Base-by-base conservation (phyloP, 2,329 filamentous ascomycete species). In the Botrytis galanthina region DNA sequence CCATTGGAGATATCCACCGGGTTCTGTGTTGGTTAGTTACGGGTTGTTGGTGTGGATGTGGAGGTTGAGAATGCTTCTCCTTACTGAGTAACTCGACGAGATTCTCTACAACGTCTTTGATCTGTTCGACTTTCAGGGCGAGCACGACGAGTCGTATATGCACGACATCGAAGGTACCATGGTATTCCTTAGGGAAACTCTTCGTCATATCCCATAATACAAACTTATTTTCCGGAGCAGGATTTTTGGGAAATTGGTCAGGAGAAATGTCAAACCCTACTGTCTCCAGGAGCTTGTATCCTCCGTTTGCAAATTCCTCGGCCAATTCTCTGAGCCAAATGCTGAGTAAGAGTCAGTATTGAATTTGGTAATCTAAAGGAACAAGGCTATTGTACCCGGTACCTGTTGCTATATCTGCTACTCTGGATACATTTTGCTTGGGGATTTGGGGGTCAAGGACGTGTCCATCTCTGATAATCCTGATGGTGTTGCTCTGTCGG, bases 321-420 rank as follows among this genome's bases (percentile, higher is more conserved):
- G 29, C 44, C 3, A 67, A 12, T n/a, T 67, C 63, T 29, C 29
- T 18, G 9, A 67, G 44, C 63, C 63, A 67, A 39, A 67, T 37
- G 5, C 63, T 67, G 44, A 51, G 22, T 18, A 37, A n/a, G 22
- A 51, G 4, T 67, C 32, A 67, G 44, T 32, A 39, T 37, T n/a
- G 22, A 0, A 7, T 37, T n/a, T 5, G n/a, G 26, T 6, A 9
- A 22, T 20, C 12, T 37, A 1, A 51, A n/a, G 44, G 8, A 48
- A 4, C n/a, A 22, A 14, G 1, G 5, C 22, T 14, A 22, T 51
- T 14, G 1, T 8, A 67, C 63, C 63, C 63, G 44, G 63, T 67
- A 51, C 63, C 63, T 20, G 63, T 51, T 14, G 63, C 63, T 37
- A 67, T 37, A 26, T 67, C 63, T 35, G 63, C 63, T 37, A 67